Base-by-base conservation (phyloP, 345 rosid genomes). In the Geranium brycei region DNA sequence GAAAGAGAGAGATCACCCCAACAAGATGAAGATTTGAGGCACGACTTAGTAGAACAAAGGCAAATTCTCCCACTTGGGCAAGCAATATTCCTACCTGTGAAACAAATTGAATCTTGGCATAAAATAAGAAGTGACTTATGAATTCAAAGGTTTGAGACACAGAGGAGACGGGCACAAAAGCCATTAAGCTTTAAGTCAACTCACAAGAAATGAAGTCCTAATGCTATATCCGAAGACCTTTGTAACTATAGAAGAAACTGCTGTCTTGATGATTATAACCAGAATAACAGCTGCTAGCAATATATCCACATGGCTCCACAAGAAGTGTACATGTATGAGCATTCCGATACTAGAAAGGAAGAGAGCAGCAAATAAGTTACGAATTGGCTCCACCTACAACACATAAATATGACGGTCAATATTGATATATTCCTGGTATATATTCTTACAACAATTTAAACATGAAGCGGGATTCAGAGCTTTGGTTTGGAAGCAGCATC, bases 251-350 rank as follows among this genome's bases (percentile, higher is more conserved):
- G 87, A 80, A 74, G 80, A 86, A 72, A 95, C 81, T 62, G 89
- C 76, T 38, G 99, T 95, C 84, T 95, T 95, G 35, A 91, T 82
- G 70, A 95, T 86, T 60, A 91, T 75, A 51, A 91, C 99, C 75
- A 91, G 75, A 82, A 95, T 84, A 76, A 95, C 96, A 35, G 99
- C 86, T 32, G 95, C 99, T 28, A 95, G 78, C 79, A 95, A 83
- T 78, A 95, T 95, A 78, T 95, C 99, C 72, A 88, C 91, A 67
- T 93, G 99, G 79, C 82, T 91, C 99, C 99, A 91, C n/a, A 93
- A 80, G 77, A 93, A 93, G 62, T 87, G 97, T 17, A 93, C 97
- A 61, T 93, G 80, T 76, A 93, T 93, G 57, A 93, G 96, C 99
- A 93, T 93, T 69, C 99, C 99, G 18, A 93, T 93, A 74, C 99